Evolutionary conservation across 441 rosid genomes (phyloP).

Genomic region (Croton setiger): DNA sequence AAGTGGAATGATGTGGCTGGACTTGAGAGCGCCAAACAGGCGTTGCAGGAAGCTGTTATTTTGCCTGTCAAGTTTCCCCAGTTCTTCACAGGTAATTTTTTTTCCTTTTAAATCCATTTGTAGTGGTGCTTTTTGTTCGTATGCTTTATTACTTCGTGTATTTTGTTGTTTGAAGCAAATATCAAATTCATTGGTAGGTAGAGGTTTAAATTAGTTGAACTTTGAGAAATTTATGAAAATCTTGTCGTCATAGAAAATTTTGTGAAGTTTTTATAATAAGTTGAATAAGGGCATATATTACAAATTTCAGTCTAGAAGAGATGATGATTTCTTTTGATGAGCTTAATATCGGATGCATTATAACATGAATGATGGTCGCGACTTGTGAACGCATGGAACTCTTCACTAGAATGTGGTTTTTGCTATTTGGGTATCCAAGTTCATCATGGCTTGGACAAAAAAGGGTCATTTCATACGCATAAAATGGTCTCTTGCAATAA

Average conservation of each 20-base stretch:
- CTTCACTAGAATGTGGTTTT: not conserved
- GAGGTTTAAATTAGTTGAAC: too few relatives aligned
- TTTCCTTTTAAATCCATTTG: not conserved
- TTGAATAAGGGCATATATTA: too few relatives aligned
- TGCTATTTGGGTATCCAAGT: not conserved
- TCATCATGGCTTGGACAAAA: not conserved
- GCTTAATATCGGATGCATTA: not conserved
- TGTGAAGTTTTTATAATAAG: too few relatives aligned
- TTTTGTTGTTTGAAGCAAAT: not conserved
- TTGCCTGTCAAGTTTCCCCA: constrained; percentile 92
- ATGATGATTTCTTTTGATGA: not conserved
- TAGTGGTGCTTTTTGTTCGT: not conserved
- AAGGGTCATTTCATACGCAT: not conserved
- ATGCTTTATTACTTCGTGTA: not conserved
- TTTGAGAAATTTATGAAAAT: too few relatives aligned
- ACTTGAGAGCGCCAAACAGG: constrained; percentile 79
- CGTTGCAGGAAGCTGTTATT: constrained; percentile 92
- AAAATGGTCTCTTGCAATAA: not conserved
- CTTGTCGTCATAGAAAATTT: too few relatives aligned
- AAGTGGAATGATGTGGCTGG: constrained; percentile 83
- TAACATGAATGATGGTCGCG: not conserved
- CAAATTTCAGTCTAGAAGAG: not conserved
- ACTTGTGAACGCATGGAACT: not conserved
- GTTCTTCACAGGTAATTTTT: constrained; percentile 70
- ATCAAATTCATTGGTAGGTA: too few relatives aligned